Conservation (phyloP, 2,329 filamentous ascomycete genomes). For the Aspergillus ruber region DNA sequence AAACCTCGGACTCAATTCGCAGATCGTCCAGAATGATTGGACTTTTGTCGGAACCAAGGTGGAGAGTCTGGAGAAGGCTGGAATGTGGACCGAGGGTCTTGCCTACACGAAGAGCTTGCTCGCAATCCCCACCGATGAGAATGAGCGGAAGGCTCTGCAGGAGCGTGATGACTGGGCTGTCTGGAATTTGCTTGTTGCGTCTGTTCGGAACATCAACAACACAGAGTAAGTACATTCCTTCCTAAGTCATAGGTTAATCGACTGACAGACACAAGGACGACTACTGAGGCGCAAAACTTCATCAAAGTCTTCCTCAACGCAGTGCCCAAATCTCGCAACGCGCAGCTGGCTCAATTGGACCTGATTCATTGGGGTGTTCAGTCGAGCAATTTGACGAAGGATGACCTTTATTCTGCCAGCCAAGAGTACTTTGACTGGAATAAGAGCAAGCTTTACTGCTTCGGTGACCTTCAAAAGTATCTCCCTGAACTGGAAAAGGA, state of each 20-base stretch:
- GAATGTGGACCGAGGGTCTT: conserved; percentile 34
- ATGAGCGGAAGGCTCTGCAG: conserved; percentile 22
- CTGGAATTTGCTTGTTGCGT: conserved; percentile 38
- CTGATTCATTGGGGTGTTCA: conserved; percentile 20
- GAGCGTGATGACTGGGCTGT: conserved; percentile 42
- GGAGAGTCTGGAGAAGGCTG: conserved; percentile 28
- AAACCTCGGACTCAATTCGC: conserved; percentile 36
- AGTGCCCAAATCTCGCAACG: conserved; percentile 37
- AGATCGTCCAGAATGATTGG: conserved; percentile 39
- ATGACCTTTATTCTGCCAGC: conserved; percentile 32
- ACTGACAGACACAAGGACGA: conserved; percentile 20
- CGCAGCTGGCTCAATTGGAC: conserved; percentile 32
- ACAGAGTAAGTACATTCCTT: conserved; percentile 25
- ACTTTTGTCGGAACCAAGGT: conserved; percentile 35
- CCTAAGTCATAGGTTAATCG: neutral
- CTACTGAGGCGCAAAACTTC: conserved; percentile 24
- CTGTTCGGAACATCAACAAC: conserved; percentile 24
- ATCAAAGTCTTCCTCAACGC: conserved; percentile 28
- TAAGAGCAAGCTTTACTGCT: conserved; percentile 40
- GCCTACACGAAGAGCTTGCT: conserved; percentile 33
- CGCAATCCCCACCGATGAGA: conserved; percentile 26
- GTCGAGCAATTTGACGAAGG: conserved; percentile 17
- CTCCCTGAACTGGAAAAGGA: conserved; percentile 23
- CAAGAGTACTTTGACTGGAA: conserved; percentile 36
- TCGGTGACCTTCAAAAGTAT: conserved; percentile 37